Percentiles rank a stretch among this genome's conserved stretches.
These are phyloP conservation scores for Dactylorhiza incarnata DNA, from an alignment of 106 monocot genomes.

Conservation along the genomic window DNA sequence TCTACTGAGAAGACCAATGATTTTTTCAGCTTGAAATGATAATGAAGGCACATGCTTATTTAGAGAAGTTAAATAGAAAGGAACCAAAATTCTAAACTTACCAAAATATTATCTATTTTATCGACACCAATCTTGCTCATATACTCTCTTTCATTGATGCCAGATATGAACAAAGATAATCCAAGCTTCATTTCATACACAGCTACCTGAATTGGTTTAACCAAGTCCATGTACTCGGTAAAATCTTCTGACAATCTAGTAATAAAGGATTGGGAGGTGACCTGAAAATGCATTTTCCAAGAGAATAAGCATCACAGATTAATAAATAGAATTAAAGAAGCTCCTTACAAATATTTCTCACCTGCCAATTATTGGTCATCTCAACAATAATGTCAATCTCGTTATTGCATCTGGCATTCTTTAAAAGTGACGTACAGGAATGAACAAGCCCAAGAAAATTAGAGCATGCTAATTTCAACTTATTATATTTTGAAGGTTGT, in stretches of 20 bases:
- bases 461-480: slow-evolving; percentile 27
- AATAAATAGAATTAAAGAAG: neutral
- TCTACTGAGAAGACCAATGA: neutral
- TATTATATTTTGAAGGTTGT: slow-evolving; percentile 43
- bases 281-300: slow-evolving; percentile 23
- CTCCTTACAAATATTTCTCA: slow-evolving; percentile 7
- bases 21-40: neutral
- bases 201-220: slow-evolving; percentile 84
- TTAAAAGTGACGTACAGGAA: slow-evolving; percentile 21
- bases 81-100: slow-evolving; percentile 18
- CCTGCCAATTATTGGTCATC: slow-evolving; percentile 71
- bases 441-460: slow-evolving; percentile 33
- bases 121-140: slow-evolving; percentile 30
- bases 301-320: neutral
- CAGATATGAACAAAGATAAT: slow-evolving; percentile 40
- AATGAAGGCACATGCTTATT: neutral
- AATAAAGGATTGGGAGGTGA: slow-evolving; percentile 50
- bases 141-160: slow-evolving; percentile 47
- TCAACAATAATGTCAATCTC: slow-evolving; percentile 26
- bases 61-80: neutral
- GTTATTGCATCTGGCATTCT: slow-evolving; percentile 16
- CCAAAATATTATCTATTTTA: slow-evolving; percentile 37
- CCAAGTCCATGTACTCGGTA: slow-evolving; percentile 63
- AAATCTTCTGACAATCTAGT: slow-evolving; percentile 50
- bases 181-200: slow-evolving; percentile 95